Base-by-base conservation (phyloP, 805 yeast species). In the Ogataea degrootiae region DNA sequence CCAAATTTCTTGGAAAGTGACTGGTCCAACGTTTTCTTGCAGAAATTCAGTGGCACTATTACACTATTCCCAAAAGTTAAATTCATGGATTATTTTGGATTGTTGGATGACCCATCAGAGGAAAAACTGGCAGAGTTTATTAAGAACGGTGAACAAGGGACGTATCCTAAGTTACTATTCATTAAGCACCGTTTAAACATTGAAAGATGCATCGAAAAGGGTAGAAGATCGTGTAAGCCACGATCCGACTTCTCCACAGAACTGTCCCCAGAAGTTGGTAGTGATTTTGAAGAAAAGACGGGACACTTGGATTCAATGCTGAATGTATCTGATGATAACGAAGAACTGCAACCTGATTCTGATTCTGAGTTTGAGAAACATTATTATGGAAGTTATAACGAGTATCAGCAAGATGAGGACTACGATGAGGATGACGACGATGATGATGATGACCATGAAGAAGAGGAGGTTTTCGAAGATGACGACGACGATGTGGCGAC, bases 21-120 rank as follows among this genome's bases (percentile, higher is more conserved):
- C 64, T 87, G 92, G 92, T 83, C 87, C 53, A 81, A 78, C 57
- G 74, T 86, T 16, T 86, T 87, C 75, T 66, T 87, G 29, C 95
- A 86, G 67, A 69, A 75, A 49, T 86, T 87, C 59, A 77, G 83
- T 41, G 95, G 95, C 1, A 75, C 87, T 0, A 81, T 86, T 11
- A 87, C 94, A 0, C 71, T 86, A 19, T 86, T 88, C 82, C 94
- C 94, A 2, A 76, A 82, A 53, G 76, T 82, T 52, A 68, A 68
- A 34, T 61, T 83, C 12, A 62, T 61, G 34, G 94, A 87, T 59
- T 80, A 84, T 52, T 72, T 71, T 67, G 73, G 81, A 57, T 80
- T 86, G 41, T 66, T 86, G 46, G 73, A 81, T 51, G 92, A 86
- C 58, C 94, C 95, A 2, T 72, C 76, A 3, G 81, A 76, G 52